These are phyloP conservation scores for Kodamaea jinghongensis DNA, from an alignment of 805 yeast genomes.

Conservation along the genomic window DNA sequence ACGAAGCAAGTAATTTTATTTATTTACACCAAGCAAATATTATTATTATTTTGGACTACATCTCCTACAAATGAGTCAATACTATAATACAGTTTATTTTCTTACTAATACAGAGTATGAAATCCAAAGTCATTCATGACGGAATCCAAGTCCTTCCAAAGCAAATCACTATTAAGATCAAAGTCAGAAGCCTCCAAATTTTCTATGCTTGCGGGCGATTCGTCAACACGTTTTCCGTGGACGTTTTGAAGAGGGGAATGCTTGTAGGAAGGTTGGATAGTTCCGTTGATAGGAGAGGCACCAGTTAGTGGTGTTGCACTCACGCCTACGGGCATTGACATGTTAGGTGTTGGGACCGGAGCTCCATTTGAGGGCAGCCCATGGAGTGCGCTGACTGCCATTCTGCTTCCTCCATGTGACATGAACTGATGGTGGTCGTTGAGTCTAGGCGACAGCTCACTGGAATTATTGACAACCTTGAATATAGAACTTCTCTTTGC, in stretches of 20 bases:
- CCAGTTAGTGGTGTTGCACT: background rate
- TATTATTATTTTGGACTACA: too few relatives aligned
- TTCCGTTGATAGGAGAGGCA: background rate
- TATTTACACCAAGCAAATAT: too few relatives aligned
- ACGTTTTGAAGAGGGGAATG: conserved; percentile 9
- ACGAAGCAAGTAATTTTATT: too few relatives aligned
- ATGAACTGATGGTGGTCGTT: background rate
- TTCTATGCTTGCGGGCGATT: conserved; percentile 28
- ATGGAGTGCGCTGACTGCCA: background rate
- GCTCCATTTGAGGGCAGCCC: too few relatives aligned
- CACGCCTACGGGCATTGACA: too few relatives aligned
- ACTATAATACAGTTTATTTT: too few relatives aligned
- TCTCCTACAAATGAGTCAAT: too few relatives aligned
- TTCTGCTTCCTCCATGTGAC: background rate
- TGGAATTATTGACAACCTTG: conserved; percentile 35
- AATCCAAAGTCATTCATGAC: conserved; percentile 93
- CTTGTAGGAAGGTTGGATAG: conserved; percentile 3
- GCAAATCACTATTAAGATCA: conserved; percentile 50
- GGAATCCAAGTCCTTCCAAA: conserved; percentile 82
- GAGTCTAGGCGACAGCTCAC: background rate
- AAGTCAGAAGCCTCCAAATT: conserved; percentile 40
- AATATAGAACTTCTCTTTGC: conserved; percentile 36
- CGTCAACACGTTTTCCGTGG: conserved; percentile 9
- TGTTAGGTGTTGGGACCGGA: too few relatives aligned
- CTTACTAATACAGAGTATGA: conserved; percentile 44